These are phyloP conservation scores for Leishmania aethiopica DNA, from an alignment of 208 protist genomes.

Conservation along the genomic window DNA sequence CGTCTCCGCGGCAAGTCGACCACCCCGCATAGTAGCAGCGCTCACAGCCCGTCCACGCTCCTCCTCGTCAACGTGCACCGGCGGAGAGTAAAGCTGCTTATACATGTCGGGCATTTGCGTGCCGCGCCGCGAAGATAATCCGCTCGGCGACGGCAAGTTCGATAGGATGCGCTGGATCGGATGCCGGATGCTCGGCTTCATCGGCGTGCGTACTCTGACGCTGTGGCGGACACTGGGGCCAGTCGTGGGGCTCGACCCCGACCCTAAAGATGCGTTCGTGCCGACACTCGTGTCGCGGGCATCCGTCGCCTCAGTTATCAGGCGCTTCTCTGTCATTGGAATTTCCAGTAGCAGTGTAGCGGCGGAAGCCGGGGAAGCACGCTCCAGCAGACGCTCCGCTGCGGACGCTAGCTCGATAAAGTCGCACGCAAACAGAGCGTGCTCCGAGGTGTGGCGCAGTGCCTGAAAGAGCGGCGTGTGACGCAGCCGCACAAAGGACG, in stretches of 20 bases:
- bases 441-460: constrained; percentile 36
- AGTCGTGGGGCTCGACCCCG: constrained; percentile 11
- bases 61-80: constrained; percentile 10
- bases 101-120: constrained; percentile 21
- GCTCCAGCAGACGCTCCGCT: constrained; percentile 46
- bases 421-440: constrained; percentile 46
- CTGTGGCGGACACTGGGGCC: not conserved
- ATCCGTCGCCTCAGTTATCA: constrained; percentile 15
- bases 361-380: not conserved
- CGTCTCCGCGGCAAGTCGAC: not conserved
- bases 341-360: constrained; percentile 7
- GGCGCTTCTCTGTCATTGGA: constrained; percentile 19
- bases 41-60: not conserved
- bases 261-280: constrained; percentile 14
- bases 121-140: not conserved
- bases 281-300: constrained; percentile 20
- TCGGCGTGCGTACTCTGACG: constrained; percentile 24
- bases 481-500: constrained; percentile 35
- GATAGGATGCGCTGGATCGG: constrained; percentile 19
- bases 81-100: constrained; percentile 51
- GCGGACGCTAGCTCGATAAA: constrained; percentile 42
- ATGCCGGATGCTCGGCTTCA: constrained; percentile 35
- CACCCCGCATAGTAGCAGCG: not conserved
- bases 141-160: constrained; percentile 2
- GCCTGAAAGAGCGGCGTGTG: constrained; percentile 30